Conservation (phyloP, 345 rosid species). For the Lenwebbia sp. region DNA sequence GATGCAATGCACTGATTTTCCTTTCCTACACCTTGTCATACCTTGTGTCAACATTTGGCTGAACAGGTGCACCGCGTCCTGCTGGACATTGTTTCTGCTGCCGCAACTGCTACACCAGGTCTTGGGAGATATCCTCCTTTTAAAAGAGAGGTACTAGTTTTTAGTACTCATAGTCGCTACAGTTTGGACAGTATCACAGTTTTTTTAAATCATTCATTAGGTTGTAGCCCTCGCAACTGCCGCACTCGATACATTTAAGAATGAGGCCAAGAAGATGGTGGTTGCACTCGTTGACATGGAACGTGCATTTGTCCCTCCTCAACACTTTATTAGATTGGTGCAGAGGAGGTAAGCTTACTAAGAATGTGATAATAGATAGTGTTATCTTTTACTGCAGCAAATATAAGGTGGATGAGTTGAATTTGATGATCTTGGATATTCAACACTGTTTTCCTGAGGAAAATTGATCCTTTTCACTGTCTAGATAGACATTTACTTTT, state of each 20-base stretch:
- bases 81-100: constrained; percentile 33
- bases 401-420: not conserved
- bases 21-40: not conserved
- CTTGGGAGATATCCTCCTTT: constrained; percentile 49
- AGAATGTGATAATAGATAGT: not conserved
- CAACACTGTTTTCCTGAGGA: not conserved
- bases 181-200: not conserved
- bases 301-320: constrained; percentile 53
- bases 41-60: not conserved
- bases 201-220: constrained; percentile 6
- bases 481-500: not conserved
- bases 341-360: constrained; percentile 30
- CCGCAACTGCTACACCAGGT: constrained; percentile 47
- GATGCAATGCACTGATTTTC: not conserved
- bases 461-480: not conserved
- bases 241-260: constrained; percentile 39
- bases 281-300: constrained; percentile 52
- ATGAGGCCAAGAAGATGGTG: constrained; percentile 44
- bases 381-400: not conserved
- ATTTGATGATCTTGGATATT: not conserved
- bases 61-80: constrained; percentile 36
- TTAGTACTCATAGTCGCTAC: not conserved
- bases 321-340: constrained; percentile 43
- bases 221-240: constrained; percentile 37
- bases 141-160: constrained; percentile 34